Evolutionary conservation across 2,329 filamentous ascomycete genomes (phyloP).

Genomic region (Nannizzia gypsea): DNA sequence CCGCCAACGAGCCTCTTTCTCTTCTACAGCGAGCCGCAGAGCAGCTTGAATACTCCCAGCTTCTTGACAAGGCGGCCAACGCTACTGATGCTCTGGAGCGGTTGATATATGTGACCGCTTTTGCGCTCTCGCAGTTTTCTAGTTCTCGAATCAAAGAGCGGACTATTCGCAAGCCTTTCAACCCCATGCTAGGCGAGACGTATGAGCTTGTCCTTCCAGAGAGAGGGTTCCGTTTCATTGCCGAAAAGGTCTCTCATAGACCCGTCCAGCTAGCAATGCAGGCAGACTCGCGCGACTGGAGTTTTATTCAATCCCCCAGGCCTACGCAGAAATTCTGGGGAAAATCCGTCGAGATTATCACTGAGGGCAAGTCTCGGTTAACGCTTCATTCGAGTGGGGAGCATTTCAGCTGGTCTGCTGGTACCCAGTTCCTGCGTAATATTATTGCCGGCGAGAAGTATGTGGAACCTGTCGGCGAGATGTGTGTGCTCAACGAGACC

Average conservation of each 20-base stretch:
- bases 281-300: slow-evolving; percentile 77
- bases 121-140: slow-evolving; percentile 79
- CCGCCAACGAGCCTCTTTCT: slow-evolving; percentile 84
- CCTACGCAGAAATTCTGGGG: slow-evolving; percentile 98
- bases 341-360: slow-evolving; percentile 88
- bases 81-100: slow-evolving; percentile 52
- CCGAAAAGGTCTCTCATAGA: slow-evolving; percentile 88
- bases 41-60: slow-evolving; percentile 76
- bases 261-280: slow-evolving; percentile 89
- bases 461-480: slow-evolving; percentile 81
- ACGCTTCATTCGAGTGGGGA: slow-evolving; percentile 66
- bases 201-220: slow-evolving; percentile 85
- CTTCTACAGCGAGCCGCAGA: slow-evolving; percentile 81
- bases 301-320: slow-evolving; percentile 71
- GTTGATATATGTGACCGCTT: slow-evolving; percentile 74
- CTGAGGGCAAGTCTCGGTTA: slow-evolving; percentile 73
- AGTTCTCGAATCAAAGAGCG: slow-evolving; percentile 75
- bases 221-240: slow-evolving; percentile 76
- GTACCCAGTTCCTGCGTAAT: slow-evolving; percentile 85
- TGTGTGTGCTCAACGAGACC: slow-evolving; percentile 74
- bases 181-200: slow-evolving; percentile 90
- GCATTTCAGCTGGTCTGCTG: slow-evolving; percentile 75
- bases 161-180: slow-evolving; percentile 90
- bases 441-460: slow-evolving; percentile 98
- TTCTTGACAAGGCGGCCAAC: slow-evolving; percentile 63